Conservation (phyloP, 2,329 filamentous ascomycete genomes). For the Sclerotinia sclerotiorum region DNA sequence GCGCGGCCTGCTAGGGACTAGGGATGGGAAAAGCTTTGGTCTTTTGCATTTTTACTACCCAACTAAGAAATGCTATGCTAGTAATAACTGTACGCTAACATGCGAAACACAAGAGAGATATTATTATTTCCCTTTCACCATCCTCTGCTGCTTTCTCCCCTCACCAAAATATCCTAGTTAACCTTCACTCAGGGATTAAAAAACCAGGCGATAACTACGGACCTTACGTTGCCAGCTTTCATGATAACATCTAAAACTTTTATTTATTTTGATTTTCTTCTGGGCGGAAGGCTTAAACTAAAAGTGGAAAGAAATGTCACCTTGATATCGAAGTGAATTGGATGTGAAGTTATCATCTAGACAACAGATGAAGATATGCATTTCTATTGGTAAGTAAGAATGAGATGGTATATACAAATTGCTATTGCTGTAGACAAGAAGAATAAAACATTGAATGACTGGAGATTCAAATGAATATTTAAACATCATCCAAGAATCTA, state of each 20-base stretch:
- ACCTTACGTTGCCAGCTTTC: too few relatives aligned
- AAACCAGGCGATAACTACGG: too few relatives aligned
- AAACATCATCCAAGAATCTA: neutral
- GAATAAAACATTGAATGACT: neutral
- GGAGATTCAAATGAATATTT: neutral
- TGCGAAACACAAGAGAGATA: neutral
- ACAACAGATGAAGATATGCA: neutral
- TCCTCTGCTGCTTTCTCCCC: too few relatives aligned
- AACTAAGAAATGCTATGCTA: conserved; percentile 1
- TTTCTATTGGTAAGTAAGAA: neutral
- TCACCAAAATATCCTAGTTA: too few relatives aligned
- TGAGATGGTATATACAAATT: neutral
- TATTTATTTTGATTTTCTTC: neutral
- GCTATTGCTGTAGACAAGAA: neutral
- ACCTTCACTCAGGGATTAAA: too few relatives aligned
- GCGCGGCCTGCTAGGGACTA: neutral
- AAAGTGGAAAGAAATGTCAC: neutral
- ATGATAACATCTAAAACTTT: neutral
- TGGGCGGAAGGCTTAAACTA: neutral
- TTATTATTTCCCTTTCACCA: too few relatives aligned
- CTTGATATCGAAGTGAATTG: neutral
- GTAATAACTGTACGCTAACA: neutral
- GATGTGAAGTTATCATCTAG: neutral
- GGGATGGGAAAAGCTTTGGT: neutral
- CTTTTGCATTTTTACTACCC: neutral